phyloP scores from a whole-genome alignment of 371 early-diverging fungal species.

The Mucor indicus region DNA sequence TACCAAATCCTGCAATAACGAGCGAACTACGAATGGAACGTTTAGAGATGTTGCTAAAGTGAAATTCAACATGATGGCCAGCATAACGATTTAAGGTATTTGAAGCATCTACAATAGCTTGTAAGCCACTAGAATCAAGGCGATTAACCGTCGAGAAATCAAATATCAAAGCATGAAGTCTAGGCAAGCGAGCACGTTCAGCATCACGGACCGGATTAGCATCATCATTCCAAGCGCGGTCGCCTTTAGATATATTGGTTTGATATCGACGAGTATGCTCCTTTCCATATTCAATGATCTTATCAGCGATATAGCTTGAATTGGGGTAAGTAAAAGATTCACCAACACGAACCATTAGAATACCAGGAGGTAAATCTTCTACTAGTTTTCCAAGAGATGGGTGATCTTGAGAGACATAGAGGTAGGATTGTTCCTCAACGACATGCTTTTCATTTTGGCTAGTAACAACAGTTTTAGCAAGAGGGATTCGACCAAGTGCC shows the following conservation, averaged over 20 bases:
- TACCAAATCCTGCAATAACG: constrained; percentile 45
- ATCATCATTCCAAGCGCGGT: constrained; percentile 54
- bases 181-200: constrained; percentile 33
- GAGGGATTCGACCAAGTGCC: constrained; percentile 39
- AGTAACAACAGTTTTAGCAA: constrained; percentile 6
- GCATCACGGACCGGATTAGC: constrained; percentile 20
- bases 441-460: constrained; percentile 1
- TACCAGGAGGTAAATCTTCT: constrained; percentile 51
- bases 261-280: constrained; percentile 28
- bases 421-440: constrained; percentile 20
- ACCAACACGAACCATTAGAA: constrained; percentile 58
- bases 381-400: constrained; percentile 34
- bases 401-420: constrained; percentile 43
- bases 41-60: constrained; percentile 43
- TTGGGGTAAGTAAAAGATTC: constrained; percentile 74
- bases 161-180: constrained; percentile 60
- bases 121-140: constrained; percentile 65
- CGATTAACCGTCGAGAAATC: constrained; percentile 64
- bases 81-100: constrained; percentile 51
- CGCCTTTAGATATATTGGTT: constrained; percentile 26
- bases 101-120: constrained; percentile 57
- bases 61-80: constrained; percentile 53
- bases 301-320: constrained; percentile 50
- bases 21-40: constrained; percentile 38
- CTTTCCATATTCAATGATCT: constrained; percentile 45